Evolutionary conservation across 768 basidiomycete species (phyloP), one percentile per base, ranked within the genome.

Genomic region (Xerocomus brunneocitrinus): DNA sequence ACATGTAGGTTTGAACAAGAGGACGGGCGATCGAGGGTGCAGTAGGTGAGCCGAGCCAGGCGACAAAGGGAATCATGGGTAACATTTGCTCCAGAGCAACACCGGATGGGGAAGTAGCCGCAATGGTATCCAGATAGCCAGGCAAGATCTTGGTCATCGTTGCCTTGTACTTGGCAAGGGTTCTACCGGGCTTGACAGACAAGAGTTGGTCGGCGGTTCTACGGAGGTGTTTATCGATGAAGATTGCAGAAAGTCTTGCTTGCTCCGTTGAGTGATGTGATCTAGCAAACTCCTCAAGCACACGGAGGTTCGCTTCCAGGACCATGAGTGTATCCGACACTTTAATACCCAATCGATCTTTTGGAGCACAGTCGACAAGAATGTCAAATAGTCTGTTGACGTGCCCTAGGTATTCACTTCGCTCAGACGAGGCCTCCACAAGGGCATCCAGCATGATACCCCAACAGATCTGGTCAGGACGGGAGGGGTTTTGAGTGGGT

Each of bases 381-480:
- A 65, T 59, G n/a, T 69, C 64, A 57, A 79, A 84, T 4, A 86
- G 57, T 50, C 74, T 69, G 62, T 87, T 83, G 49, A 88, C 72
- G 5, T 86, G 81, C 2, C 71, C 70, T 2, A 83, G 60, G 63
- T 76, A 76, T 34, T 73, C 73, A 4, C 27, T 43, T 10, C 76
- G 67, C 38, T 56, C 50, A 3, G 56, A 53, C 0, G 62, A 64
- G 3, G 62, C 55, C 12, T 67, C 62, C 1, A 80, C 80, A 28
- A 89, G 76, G 3, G 75, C 73, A 32, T 81, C 76, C 10, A 91
- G 64, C 67, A 92, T 79, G n/a, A 76, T 50, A 3, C 64, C 55
- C 84, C 87, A 91, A 1, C 83, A 77, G 3, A 70, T 55, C 4
- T 61, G 54, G 57, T 81, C 77, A 3, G 89, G 89, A 10, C 78